Conservation (phyloP, 2,329 filamentous ascomycete species). For the Pleomassaria siparia region DNA sequence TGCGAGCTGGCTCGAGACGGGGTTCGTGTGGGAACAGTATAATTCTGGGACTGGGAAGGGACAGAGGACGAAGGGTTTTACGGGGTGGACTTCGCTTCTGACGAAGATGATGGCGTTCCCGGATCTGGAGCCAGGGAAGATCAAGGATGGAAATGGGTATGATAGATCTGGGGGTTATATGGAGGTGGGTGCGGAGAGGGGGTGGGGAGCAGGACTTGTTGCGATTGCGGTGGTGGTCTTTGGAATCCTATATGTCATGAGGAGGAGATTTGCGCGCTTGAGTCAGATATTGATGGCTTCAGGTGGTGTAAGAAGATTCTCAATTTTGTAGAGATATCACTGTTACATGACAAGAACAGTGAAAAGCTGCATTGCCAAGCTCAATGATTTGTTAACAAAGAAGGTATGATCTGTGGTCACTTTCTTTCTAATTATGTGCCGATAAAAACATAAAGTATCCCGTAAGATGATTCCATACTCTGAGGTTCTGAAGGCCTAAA, state of each 20-base stretch:
- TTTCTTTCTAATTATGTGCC: too few relatives aligned
- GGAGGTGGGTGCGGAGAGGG: neutral
- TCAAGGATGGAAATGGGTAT: neutral
- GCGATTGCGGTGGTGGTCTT: neutral
- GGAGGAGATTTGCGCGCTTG: slow-evolving; percentile 2
- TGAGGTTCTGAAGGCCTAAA: too few relatives aligned
- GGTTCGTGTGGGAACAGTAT: slow-evolving; percentile 99
- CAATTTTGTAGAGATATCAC: too few relatives aligned
- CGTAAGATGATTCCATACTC: too few relatives aligned
- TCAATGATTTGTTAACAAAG: too few relatives aligned
- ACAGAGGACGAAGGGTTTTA: slow-evolving; percentile 96
- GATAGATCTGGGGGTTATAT: neutral
- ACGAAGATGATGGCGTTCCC: slow-evolving; percentile 94
- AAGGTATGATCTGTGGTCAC: too few relatives aligned
- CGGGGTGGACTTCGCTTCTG: slow-evolving; percentile 90
- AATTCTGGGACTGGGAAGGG: slow-evolving; percentile 88
- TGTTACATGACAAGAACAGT: too few relatives aligned
- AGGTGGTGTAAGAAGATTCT: too few relatives aligned
- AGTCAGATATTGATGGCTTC: neutral
- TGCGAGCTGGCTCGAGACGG: slow-evolving; percentile 83
- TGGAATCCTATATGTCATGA: neutral
- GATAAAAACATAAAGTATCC: too few relatives aligned
- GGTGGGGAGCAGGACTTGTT: neutral
- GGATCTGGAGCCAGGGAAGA: slow-evolving; percentile 50
- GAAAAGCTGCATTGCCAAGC: too few relatives aligned